Evolutionary conservation across 768 basidiomycete genomes (phyloP).

Genomic region (Amanita subjunquillea): DNA sequence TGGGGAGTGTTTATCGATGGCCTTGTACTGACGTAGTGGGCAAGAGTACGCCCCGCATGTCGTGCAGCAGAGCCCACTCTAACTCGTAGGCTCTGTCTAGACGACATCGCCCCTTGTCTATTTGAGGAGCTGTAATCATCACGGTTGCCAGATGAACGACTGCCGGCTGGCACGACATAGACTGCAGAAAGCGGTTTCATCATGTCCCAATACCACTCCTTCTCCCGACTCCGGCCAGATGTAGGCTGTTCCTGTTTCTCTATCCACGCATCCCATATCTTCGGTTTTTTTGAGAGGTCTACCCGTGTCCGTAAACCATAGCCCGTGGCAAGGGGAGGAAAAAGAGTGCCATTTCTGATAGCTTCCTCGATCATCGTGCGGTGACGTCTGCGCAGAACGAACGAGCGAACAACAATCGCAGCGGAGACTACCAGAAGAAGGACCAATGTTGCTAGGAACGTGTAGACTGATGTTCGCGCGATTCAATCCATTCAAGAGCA

Average conservation of each 20-base stretch:
- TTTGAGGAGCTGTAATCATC: neutral
- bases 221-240: slow-evolving; percentile 1
- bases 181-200: slow-evolving; percentile 23
- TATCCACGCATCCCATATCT: slow-evolving; percentile 33
- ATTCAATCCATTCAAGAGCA: neutral
- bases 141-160: neutral
- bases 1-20: neutral
- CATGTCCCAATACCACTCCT: slow-evolving; percentile 18
- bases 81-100: neutral
- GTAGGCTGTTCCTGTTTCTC: neutral
- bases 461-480: slow-evolving; percentile 24
- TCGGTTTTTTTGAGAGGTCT: slow-evolving; percentile 36
- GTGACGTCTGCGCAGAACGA: slow-evolving; percentile 53
- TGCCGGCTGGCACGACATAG: slow-evolving; percentile 12
- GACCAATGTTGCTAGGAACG: slow-evolving; percentile 55
- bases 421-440: slow-evolving; percentile 58
- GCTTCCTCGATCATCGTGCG: slow-evolving; percentile 51
- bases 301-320: slow-evolving; percentile 16
- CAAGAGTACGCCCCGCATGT: neutral
- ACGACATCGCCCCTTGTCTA: neutral
- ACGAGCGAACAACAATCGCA: slow-evolving; percentile 55
- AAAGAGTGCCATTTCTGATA: slow-evolving; percentile 54
- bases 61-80: slow-evolving; percentile 2
- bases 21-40: neutral
- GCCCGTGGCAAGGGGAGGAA: slow-evolving; percentile 23